These are phyloP conservation scores for Parastagonospora avenae DNA, from an alignment of 2,329 filamentous ascomycete genomes.

Conservation along the genomic window DNA sequence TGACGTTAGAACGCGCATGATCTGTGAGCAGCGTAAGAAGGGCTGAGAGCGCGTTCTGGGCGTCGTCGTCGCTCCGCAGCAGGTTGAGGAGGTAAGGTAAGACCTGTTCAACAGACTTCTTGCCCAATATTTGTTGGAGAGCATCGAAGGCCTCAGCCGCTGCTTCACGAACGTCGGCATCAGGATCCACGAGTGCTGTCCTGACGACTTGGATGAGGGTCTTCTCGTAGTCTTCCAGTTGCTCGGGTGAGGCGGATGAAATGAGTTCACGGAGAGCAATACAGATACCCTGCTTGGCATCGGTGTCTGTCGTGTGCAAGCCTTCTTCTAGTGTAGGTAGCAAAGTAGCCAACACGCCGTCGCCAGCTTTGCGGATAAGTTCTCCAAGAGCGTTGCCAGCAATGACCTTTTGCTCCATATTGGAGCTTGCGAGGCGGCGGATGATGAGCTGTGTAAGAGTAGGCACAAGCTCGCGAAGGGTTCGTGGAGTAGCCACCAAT, in stretches of 20 bases:
- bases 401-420: slow-evolving; percentile 99
- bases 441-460: slow-evolving; percentile 96
- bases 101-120: slow-evolving; percentile 93
- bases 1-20: slow-evolving; percentile 91
- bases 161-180: slow-evolving; percentile 89
- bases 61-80: slow-evolving; percentile 82
- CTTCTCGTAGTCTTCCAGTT: slow-evolving; percentile 92
- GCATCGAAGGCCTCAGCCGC: slow-evolving; percentile 97
- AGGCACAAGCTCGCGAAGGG: slow-evolving; percentile 92
- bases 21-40: slow-evolving; percentile 94
- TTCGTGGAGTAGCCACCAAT: slow-evolving; percentile 87
- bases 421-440: slow-evolving; percentile 87
- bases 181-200: slow-evolving; percentile 86
- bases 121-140: slow-evolving; percentile 90
- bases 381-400: slow-evolving; percentile 96
- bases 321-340: slow-evolving; percentile 92
- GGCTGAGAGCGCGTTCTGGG: slow-evolving; percentile 89
- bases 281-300: slow-evolving; percentile 96
- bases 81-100: slow-evolving; percentile 89
- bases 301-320: slow-evolving; percentile 85
- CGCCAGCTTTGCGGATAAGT: slow-evolving; percentile 94
- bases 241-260: slow-evolving; percentile 82
- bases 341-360: slow-evolving; percentile 85
- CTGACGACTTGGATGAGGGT: slow-evolving; percentile 93
- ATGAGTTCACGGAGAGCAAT: slow-evolving; percentile 95